Evolutionary conservation across 1,139 yeast species (phyloP).

Genomic region (Yarrowia galli): DNA sequence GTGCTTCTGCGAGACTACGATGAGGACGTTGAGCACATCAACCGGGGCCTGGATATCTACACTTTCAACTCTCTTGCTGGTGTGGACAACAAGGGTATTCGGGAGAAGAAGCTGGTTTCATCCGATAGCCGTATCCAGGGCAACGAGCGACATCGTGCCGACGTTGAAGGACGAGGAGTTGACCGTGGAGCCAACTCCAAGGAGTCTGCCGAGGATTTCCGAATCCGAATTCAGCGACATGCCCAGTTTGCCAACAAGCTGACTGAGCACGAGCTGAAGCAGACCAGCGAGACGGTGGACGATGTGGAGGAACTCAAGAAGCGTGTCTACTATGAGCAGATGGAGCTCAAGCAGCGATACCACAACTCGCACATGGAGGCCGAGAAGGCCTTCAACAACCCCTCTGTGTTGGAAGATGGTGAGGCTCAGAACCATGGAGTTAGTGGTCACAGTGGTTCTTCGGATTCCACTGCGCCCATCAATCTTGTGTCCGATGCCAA

Average conservation of each 20-base stretch:
- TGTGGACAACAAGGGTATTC: conserved; percentile 80
- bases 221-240: conserved; percentile 60
- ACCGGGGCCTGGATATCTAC: conserved; percentile 50
- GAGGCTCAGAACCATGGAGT: neutral
- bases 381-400: conserved; percentile 17
- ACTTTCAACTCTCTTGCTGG: conserved; percentile 92
- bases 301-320: conserved; percentile 41
- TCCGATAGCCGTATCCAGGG: conserved; percentile 81
- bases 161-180: conserved; percentile 77
- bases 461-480: conserved; percentile 5
- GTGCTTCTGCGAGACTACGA: conserved; percentile 13
- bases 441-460: conserved; percentile 8
- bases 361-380: conserved; percentile 33
- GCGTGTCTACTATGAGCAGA: conserved; percentile 41
- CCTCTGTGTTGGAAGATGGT: neutral
- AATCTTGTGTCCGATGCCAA: conserved; percentile 11
- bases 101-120: conserved; percentile 82
- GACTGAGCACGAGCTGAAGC: conserved; percentile 47
- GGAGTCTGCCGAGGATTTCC: conserved; percentile 40
- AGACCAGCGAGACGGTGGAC: conserved; percentile 40
- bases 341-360: conserved; percentile 40
- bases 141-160: conserved; percentile 66
- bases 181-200: conserved; percentile 54
- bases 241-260: conserved; percentile 61
- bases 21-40: conserved; percentile 22